phyloP scores from a whole-genome alignment of 306 rosid genomes.

The Lathyrus sativus region DNA sequence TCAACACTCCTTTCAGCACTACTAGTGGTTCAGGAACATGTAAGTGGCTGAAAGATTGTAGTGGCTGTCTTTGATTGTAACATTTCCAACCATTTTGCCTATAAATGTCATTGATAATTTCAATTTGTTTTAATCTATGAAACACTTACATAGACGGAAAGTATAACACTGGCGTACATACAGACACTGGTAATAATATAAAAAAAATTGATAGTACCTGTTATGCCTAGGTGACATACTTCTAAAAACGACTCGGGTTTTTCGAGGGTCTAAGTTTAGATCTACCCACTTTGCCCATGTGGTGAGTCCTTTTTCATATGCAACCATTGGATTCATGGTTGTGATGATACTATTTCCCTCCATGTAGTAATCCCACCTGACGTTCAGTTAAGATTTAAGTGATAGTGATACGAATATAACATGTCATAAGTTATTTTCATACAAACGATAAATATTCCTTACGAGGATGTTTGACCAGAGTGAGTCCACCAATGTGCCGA shows the following conservation, averaged over 20 bases:
- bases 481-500: conserved; percentile 99
- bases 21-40: conserved; percentile 78
- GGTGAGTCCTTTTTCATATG: conserved; percentile 88
- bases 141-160: not conserved
- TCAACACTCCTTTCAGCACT: conserved; percentile 72
- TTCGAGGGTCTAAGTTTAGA: conserved; percentile 68
- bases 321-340: conserved; percentile 90
- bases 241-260: conserved; percentile 72
- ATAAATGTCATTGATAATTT: not conserved
- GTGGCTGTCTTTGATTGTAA: conserved; percentile 81
- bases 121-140: not conserved
- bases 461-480: conserved; percentile 76
- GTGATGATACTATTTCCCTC: conserved; percentile 57
- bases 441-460: conserved; percentile 44
- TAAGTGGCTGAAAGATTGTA: conserved; percentile 68
- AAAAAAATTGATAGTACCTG: conserved; percentile 53
- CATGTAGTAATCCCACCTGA: conserved; percentile 96
- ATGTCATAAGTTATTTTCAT: not conserved
- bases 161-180: not conserved
- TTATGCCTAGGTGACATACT: conserved; percentile 97
- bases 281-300: conserved; percentile 99
- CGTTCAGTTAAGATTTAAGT: conserved; percentile 27
- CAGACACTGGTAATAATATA: not conserved
- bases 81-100: conserved; percentile 96
- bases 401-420: not conserved